Evolutionary conservation across 2,329 filamentous ascomycete genomes (phyloP), one percentile per base, ranked within the genome.

Genomic region (Fusarium chaquense): DNA sequence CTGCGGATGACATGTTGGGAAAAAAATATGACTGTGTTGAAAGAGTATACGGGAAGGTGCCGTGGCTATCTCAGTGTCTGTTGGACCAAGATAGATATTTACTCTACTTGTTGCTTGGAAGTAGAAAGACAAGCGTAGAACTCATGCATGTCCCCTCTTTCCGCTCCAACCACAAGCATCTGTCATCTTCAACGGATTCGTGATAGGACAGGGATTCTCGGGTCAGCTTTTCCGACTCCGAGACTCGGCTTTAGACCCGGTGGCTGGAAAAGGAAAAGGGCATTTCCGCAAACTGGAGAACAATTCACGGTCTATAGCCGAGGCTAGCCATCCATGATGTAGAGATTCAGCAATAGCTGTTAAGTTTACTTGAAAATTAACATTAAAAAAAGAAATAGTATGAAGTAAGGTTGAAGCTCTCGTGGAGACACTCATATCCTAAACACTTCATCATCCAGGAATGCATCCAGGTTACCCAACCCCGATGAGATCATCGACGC

Each of bases 1-100:
- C 89, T 76, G 91, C 89, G 22, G 85, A 80, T 35, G 82, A 74
- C 84, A 86, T 85, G 57, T 76, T 80, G 73, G 36, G 71, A 70
- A 45, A 6, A 6, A 20, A 3, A n/a, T 26, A 15, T 20, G 22
- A 38, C n/a, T 30, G 10, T 15, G 22, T 6, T 52, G 22, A 15
- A 9, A 18, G 16, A 16, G 3, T 30, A 35, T 33, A 24, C 4
- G 6, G 3, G 18, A 44, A 10, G 24, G 5, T 12, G 2, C 0
- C 5, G 4, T 6, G 11, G 1, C 5, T 30, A 20, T 6, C 26
- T 46, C 6, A 20, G 11, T 0, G 32, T 7, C 11, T 43, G 24
- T 8, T 30, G 26, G 15, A 6, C n/a, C 22, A 1, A n/a, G 47
- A 36, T 50, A 28, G 51, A 61, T 50, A 28, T 15, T 13, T 28